Base-by-base conservation (phyloP, 768 basidiomycete species). In the Lentinus brumalis region DNA sequence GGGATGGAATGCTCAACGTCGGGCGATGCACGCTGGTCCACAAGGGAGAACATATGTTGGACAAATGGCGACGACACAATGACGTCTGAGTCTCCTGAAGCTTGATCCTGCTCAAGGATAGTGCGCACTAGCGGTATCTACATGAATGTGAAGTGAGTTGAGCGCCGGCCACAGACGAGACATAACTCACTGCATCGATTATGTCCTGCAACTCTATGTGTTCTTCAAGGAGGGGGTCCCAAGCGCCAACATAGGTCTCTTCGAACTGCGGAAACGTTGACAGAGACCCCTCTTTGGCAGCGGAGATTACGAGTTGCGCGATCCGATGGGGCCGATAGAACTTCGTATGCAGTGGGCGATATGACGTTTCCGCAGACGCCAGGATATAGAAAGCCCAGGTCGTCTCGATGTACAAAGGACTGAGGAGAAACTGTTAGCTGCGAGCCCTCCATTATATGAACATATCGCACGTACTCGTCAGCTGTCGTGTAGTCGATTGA, bases 321-420 rank as follows among this genome's bases (percentile, higher is more conserved):
- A 86, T 74, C 0, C 77, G 76, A 29, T 83, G 80, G 0, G 83
- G 78, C 1, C 72, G 72, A 64, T 81, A 82, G 69, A 88, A 91
- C 3, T 79, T 66, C 26, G 71, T 67, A 53, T 81, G 86, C 16
- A 70, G 74, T 2, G 68, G 68, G 18, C 62, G 51, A 26, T 91
- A 92, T 21, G 59, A 65, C 18, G 68, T 65, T 1, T 82, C 77
- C 0, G 89, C 84, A 7, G 54, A 66, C 16, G 74, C 71, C 31
- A 92, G 73, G 38, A 83, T 80, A 69, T 91, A 91, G 78, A 83
- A 85, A 0, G 87, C 86, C 54, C 77, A 80, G 16, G 76, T 62
- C 0, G 90, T 91, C 65, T 90, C 84, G 21, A 93, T 77, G 60
- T 78, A 89, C 9, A 91, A 72, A 1, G 87, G 83, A 15, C 90